Evolutionary conservation across 345 rosid genomes (phyloP).

Genomic region (Brassica nigra): DNA sequence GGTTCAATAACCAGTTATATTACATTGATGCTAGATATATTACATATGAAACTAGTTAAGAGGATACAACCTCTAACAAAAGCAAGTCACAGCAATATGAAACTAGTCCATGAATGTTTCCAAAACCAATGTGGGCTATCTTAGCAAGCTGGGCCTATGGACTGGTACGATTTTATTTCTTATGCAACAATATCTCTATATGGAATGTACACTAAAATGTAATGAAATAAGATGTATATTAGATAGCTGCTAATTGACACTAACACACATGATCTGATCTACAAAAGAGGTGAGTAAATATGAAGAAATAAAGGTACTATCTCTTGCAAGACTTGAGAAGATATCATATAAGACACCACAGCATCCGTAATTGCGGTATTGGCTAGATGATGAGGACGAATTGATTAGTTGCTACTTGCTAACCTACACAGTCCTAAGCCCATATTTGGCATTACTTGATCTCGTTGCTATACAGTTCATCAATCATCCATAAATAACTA

Average conservation of each 20-base stretch:
- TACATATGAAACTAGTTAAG: not conserved
- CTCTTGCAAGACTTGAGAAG: not conserved
- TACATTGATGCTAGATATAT: not conserved
- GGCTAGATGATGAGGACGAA: not conserved
- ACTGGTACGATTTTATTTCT: not conserved
- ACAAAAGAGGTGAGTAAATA: not conserved
- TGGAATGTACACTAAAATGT: not conserved
- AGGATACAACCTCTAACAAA: not conserved
- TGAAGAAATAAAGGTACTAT: not conserved
- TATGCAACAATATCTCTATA: not conserved
- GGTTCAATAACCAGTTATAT: not conserved
- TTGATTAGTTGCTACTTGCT: no score
- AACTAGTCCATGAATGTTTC: not conserved
- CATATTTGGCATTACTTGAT: not conserved
- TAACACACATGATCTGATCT: not conserved
- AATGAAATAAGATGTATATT: not conserved
- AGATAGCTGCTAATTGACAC: not conserved
- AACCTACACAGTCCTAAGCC: not conserved
- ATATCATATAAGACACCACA: not conserved
- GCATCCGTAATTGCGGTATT: not conserved
- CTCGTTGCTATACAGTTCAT: not conserved
- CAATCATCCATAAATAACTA: no score
- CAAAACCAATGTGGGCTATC: not conserved
- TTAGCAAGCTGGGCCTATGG: not conserved
- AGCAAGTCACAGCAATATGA: not conserved